phyloP scores from a whole-genome alignment of 768 basidiomycete genomes.

The Coprinopsis cinerea region DNA sequence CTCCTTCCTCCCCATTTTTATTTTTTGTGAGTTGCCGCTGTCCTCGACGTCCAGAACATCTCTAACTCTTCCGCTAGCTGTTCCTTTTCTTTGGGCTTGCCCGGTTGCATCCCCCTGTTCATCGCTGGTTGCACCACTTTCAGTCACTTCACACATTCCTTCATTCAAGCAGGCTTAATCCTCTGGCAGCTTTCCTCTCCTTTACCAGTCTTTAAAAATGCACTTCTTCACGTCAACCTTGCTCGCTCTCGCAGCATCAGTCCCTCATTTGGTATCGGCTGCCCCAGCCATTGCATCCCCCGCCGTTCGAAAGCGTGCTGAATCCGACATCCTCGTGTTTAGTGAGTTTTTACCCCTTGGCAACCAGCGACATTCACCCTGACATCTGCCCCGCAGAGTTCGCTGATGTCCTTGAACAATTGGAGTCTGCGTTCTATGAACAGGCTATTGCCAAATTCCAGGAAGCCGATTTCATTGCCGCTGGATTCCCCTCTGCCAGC shows the following conservation, averaged over 20 bases:
- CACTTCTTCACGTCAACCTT: conserved; percentile 37
- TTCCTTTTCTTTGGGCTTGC: conserved; percentile 59
- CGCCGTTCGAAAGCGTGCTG: conserved; percentile 32
- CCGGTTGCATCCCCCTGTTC: conserved; percentile 61
- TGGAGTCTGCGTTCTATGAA: conserved; percentile 65
- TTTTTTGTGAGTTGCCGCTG: conserved; percentile 23
- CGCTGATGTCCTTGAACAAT: conserved; percentile 67
- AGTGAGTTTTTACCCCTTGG: conserved; percentile 37
- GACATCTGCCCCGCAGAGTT: conserved; percentile 46
- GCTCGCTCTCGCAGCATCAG: conserved; percentile 34
- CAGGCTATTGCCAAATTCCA: conserved; percentile 64
- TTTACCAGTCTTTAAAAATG: conserved; percentile 36
- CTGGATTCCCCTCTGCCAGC: conserved; percentile 54
- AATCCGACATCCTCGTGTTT: conserved; percentile 48
- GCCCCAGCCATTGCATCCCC: conserved; percentile 33
- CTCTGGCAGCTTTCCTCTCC: conserved; percentile 25
- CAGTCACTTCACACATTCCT: conserved; percentile 23
- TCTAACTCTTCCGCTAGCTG: conserved; percentile 11
- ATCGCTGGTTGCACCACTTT: conserved; percentile 22
- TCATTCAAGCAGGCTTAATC: conserved; percentile 39
- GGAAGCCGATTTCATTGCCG: conserved; percentile 52
- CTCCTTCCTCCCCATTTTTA: conserved; percentile 27
- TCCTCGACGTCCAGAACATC: conserved; percentile 1
- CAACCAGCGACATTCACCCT: conserved; percentile 3
- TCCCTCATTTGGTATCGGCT: conserved; percentile 41